Evolutionary conservation across 2,329 filamentous ascomycete genomes (phyloP).

Genomic region (Diplodia mutila): DNA sequence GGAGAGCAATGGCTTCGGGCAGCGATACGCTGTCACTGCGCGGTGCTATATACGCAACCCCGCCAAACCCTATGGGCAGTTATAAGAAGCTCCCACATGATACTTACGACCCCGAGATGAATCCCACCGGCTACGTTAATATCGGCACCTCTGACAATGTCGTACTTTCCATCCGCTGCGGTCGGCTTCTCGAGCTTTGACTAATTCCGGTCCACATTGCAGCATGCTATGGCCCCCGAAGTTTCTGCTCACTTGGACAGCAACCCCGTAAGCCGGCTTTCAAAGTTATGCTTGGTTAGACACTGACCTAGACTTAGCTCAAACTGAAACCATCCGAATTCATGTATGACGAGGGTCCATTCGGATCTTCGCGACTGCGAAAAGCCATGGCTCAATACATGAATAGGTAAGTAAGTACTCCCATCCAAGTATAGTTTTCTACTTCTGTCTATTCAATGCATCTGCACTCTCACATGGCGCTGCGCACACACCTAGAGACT

Average conservation of each 20-base stretch:
- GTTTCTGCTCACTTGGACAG: slow-evolving; percentile 45
- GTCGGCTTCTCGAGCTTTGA: neutral
- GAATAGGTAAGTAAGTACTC: slow-evolving; percentile 35
- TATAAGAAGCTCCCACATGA: slow-evolving; percentile 28
- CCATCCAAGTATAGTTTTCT: neutral
- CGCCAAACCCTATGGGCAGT: slow-evolving; percentile 28
- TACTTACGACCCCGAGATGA: slow-evolving; percentile 33
- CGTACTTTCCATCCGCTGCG: neutral
- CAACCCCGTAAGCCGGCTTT: slow-evolving; percentile 34
- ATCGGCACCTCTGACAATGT: slow-evolving; percentile 40
- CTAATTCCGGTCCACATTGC: neutral
- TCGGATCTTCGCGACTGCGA: slow-evolving; percentile 45
- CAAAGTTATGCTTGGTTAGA: neutral
- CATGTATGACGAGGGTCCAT: slow-evolving; percentile 47
- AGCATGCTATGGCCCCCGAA: slow-evolving; percentile 45
- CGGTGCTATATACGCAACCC: slow-evolving; percentile 23
- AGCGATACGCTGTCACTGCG: slow-evolving; percentile 1
- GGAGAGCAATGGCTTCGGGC: neutral
- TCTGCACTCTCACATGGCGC: no score
- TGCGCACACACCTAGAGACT: neutral
- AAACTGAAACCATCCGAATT: slow-evolving; percentile 40
- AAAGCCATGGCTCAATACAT: slow-evolving; percentile 47
- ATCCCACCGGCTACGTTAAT: slow-evolving; percentile 37
- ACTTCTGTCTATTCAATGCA: no score
- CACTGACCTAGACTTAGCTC: slow-evolving; percentile 28